Evolutionary conservation across 306 rosid genomes (phyloP).

Genomic region (Lupinus albus): DNA sequence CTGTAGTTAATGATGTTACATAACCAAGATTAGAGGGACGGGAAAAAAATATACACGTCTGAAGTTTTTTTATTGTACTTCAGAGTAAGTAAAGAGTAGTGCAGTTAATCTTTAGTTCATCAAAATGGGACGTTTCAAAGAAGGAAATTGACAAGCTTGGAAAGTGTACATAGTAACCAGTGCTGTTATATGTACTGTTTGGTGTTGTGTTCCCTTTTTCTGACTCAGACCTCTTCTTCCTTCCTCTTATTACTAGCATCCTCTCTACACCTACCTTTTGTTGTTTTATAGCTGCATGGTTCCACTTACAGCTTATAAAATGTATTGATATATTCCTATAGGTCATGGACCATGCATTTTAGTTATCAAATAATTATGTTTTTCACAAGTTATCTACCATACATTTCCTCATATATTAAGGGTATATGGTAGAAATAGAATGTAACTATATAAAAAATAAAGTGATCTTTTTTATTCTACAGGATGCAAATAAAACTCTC

Average conservation of each 20-base stretch:
- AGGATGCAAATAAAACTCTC: too few species aligned
- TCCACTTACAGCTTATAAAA: slow-evolving; percentile 40
- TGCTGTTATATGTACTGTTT: slow-evolving; percentile 45
- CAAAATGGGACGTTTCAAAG: slow-evolving; percentile 74
- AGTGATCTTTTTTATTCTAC: too few species aligned
- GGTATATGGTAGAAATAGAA: too few species aligned
- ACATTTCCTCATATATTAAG: neutral
- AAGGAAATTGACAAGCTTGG: slow-evolving; percentile 59
- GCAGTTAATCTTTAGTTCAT: slow-evolving; percentile 49
- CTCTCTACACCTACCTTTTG: slow-evolving; percentile 32
- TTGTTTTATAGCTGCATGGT: slow-evolving; percentile 27
- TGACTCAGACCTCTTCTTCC: slow-evolving; percentile 35
- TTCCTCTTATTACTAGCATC: slow-evolving; percentile 26
- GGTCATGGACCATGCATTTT: slow-evolving; percentile 33
- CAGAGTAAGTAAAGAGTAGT: slow-evolving; percentile 36
- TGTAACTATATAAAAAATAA: too few species aligned
- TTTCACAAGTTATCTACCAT: neutral
- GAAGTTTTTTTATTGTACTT: slow-evolving; percentile 29
- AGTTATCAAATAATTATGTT: slow-evolving; percentile 1
- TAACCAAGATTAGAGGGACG: slow-evolving; percentile 23
- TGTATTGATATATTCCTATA: slow-evolving; percentile 26
- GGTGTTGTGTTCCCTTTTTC: slow-evolving; percentile 44
- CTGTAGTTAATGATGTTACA: slow-evolving; percentile 12
- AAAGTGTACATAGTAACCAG: slow-evolving; percentile 57
- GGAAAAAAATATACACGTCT: slow-evolving; percentile 36